phyloP scores from a whole-genome alignment of 2,329 filamentous ascomycete genomes.

The Colletotrichum sp. region DNA sequence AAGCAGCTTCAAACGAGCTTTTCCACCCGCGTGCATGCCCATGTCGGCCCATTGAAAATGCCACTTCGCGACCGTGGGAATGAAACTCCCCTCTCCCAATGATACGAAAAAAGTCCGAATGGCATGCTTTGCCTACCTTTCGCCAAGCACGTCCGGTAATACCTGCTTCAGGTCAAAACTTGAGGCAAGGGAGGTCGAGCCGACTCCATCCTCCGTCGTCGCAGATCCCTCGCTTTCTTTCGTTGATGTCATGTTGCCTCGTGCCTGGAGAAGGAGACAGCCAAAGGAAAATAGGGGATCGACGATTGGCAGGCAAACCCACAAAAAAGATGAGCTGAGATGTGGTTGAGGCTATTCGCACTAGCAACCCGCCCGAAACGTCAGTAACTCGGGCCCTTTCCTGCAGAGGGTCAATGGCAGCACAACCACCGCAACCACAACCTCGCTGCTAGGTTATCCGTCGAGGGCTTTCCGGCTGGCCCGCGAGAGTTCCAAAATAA shows the following conservation, averaged over 20 bases:
- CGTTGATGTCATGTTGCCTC: slow-evolving; percentile 2
- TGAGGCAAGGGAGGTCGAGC: background rate
- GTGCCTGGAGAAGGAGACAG: background rate
- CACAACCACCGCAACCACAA: background rate
- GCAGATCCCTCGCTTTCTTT: background rate
- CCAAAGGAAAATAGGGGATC: background rate
- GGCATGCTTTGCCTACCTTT: background rate
- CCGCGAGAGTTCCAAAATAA: background rate
- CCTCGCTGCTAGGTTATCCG: background rate
- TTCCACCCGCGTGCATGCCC: background rate
- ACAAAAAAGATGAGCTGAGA: background rate
- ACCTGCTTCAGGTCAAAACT: background rate
- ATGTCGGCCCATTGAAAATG: background rate
- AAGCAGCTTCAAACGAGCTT: background rate
- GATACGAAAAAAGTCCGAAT: background rate
- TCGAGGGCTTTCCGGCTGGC: background rate
- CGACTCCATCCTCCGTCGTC: background rate
- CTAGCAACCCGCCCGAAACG: background rate
- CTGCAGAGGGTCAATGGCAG: background rate
- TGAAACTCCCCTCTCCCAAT: background rate
- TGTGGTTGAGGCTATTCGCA: slow-evolving; percentile 11
- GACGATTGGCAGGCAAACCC: background rate
- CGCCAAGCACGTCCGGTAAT: slow-evolving; percentile 6
- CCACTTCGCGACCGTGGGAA: background rate
- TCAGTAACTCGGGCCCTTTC: background rate